These are phyloP conservation scores for Fusarium clavum DNA, from an alignment of 2,329 filamentous ascomycete genomes.

Conservation along the genomic window DNA sequence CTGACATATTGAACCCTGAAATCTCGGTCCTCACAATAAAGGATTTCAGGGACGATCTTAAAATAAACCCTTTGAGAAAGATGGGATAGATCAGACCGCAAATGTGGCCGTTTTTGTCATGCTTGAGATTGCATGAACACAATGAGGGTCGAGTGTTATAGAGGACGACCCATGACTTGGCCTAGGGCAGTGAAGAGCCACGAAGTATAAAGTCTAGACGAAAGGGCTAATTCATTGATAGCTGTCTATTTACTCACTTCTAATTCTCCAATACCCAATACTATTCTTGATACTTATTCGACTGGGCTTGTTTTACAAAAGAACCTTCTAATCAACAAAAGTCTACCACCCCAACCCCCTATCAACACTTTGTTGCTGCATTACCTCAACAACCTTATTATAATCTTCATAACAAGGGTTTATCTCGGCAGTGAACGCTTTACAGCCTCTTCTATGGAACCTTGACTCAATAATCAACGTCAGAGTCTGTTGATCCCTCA, in stretches of 20 bases:
- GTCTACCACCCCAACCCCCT: not conserved
- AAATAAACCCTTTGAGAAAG: conserved; percentile 13
- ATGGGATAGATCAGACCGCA: not conserved
- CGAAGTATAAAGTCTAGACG: conserved; percentile 30
- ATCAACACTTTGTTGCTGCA: not conserved
- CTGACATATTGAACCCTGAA: conserved; percentile 9
- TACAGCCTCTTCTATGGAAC: conserved; percentile 11
- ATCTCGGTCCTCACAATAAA: not conserved
- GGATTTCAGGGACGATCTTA: conserved; percentile 10
- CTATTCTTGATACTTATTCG: not conserved
- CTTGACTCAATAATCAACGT: conserved; percentile 34
- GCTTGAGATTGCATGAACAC: conserved; percentile 19
- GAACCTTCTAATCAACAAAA: not conserved
- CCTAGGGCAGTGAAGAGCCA: not conserved
- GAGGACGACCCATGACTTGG: conserved; percentile 12
- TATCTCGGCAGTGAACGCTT: not conserved
- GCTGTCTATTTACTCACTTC: conserved; percentile 2
- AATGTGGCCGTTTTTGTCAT: conserved; percentile 10
- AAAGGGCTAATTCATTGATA: not conserved
- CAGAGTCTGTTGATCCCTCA: conserved; percentile 36
- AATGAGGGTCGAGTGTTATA: conserved; percentile 12
- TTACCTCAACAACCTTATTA: not conserved
- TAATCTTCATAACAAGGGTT: not conserved
- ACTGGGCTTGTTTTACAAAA: not conserved
- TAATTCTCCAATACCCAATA: not conserved